A percentile compares a stretch with the other conserved stretches of the same genome.
These are phyloP conservation scores for Fusarium sp. DNA, from an alignment of 2,329 filamentous ascomycete genomes.

Conservation along the genomic window DNA sequence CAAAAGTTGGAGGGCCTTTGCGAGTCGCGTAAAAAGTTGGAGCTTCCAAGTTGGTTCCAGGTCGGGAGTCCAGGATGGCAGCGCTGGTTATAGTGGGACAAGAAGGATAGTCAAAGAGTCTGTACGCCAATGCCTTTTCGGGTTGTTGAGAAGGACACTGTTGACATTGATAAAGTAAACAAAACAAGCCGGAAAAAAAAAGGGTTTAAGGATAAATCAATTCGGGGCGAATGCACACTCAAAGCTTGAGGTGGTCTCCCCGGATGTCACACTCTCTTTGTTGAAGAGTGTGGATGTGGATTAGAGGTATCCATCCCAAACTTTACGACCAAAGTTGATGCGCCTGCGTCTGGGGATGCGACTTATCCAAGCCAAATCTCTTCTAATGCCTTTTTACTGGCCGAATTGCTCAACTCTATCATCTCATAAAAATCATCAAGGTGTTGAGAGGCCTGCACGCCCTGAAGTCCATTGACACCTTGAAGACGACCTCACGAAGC, in stretches of 20 bases:
- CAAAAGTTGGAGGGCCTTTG: not conserved
- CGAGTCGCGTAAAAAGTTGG: constrained; percentile 5
- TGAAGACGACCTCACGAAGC: not conserved
- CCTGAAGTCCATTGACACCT: not conserved
- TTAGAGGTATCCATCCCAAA: constrained; percentile 12
- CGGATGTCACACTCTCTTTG: constrained; percentile 14
- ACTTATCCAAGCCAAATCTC: not conserved
- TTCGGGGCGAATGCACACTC: not conserved
- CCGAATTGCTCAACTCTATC: not conserved
- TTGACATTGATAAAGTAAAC: constrained; percentile 31
- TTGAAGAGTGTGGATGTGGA: not conserved
- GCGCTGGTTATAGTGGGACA: constrained; percentile 32
- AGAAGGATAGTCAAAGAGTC: not conserved
- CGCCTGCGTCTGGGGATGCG: not conserved
- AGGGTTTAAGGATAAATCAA: not conserved
- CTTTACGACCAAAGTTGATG: constrained; percentile 2
- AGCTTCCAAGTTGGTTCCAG: constrained; percentile 27
- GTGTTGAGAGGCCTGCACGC: not conserved
- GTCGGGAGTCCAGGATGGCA: constrained; percentile 14
- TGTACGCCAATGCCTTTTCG: not conserved
- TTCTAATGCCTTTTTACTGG: not conserved
- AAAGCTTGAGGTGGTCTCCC: not conserved
- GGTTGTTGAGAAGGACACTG: not conserved
- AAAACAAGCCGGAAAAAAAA: constrained; percentile 16
- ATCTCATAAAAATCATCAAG: not conserved